phyloP scores from a whole-genome alignment of 129 eudicot species.

The Lonicera japonica region DNA sequence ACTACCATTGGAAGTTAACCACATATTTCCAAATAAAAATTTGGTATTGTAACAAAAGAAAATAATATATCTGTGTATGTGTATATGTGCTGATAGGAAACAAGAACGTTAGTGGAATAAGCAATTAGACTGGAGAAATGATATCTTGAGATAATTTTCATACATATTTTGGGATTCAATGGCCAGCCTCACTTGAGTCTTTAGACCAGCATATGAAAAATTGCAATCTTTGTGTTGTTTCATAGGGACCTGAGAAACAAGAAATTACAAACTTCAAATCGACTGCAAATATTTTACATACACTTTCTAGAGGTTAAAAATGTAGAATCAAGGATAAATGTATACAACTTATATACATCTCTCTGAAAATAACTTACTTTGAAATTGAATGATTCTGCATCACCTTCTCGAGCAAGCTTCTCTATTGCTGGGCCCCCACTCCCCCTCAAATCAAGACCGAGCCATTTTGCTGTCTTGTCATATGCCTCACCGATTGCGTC shows the following conservation, averaged over 20 bases:
- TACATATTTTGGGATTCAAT: slow-evolving; percentile 88
- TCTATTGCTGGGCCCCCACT: slow-evolving; percentile 98
- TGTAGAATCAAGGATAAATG: no score
- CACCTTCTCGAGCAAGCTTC: slow-evolving; percentile 89
- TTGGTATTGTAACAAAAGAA: no score
- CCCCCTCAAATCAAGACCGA: slow-evolving; percentile 84
- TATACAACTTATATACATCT: neutral
- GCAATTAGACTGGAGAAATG: neutral
- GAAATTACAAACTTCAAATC: neutral
- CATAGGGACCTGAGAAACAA: slow-evolving; percentile 72
- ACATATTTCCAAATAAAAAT: no score
- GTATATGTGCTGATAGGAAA: no score
- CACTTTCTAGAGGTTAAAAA: neutral
- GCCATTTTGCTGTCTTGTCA: slow-evolving; percentile 91
- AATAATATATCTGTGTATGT: no score
- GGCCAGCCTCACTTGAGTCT: slow-evolving; percentile 95
- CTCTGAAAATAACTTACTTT: slow-evolving; percentile 32
- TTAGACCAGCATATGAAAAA: slow-evolving; percentile 92
- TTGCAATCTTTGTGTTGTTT: slow-evolving; percentile 96
- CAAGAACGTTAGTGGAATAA: no score
- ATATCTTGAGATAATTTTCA: neutral
- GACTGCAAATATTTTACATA: slow-evolving; percentile 8
- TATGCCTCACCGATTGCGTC: slow-evolving; percentile 96
- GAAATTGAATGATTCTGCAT: slow-evolving; percentile 58
- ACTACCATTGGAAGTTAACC: no score